Evolutionary conservation across 2,329 filamentous ascomycete genomes (phyloP), one percentile per base, ranked within the genome.

Genomic region (Pseudogymnoascus sp.): DNA sequence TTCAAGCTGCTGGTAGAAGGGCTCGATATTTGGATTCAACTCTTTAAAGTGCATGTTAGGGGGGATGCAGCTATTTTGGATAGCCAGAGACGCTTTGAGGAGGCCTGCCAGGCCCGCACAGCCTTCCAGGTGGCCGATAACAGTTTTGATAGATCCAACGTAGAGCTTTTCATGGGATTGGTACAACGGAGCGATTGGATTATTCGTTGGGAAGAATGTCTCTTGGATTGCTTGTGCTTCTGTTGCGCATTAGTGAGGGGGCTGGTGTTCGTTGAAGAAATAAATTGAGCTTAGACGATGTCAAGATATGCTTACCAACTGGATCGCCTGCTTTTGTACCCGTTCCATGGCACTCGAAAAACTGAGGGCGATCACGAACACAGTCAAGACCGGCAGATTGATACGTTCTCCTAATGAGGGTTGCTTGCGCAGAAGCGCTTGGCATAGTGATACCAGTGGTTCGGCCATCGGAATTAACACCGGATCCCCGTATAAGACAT

Each of bases 381-480:
- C 77, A 70, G 1, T 74, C 79, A 4, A 36, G 9, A 5, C 35
- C 35, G 1, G 35, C 35, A 10, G 8, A 4, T 10, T 13, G 35
- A 10, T 36, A 36, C 11, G 35, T n/a, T 5, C 5, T 13, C 3
- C 11, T 13, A 13, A 75, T 74, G 8, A 70, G 63, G n/a, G 62
- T 63, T 59, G 71, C 71, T 59, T 77, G 75, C 0, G 72, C 68
- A 2, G 67, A 65, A 0, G 63, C 60, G 58, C 65, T 79, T 0
- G 79, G 79, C 29, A 75, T 68, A 0, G 76, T 77, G 26, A 80
- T 75, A 3, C 76, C 75, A 3, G 71, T 66, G 0, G 76, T 78
- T 6, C 71, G 70, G 4, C 78, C 78, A 61, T 79, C 76, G 60
- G 76, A 72, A 61, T 78, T 79, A 4, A 73, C 67, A 8, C 73